Percentiles rank a stretch among this genome's conserved stretches.
These are phyloP conservation scores for Aspergillus sp. DNA, from an alignment of 2,329 filamentous ascomycete species.

Conservation along the genomic window DNA sequence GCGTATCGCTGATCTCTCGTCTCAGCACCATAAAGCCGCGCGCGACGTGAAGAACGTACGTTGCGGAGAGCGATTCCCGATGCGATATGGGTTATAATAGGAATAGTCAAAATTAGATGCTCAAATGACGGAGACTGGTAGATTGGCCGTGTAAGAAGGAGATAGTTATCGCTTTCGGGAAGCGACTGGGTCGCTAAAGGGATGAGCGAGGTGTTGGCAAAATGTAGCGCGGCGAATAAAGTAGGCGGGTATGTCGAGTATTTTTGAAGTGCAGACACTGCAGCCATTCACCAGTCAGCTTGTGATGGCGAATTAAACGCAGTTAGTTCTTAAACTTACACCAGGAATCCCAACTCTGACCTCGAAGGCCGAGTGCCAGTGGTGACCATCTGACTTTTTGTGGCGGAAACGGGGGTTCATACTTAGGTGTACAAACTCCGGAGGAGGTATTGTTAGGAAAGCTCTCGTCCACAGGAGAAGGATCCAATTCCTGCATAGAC, in stretches of 20 bases:
- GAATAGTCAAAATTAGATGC: slow-evolving; percentile 73
- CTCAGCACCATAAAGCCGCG: slow-evolving; percentile 72
- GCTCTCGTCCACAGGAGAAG: slow-evolving; percentile 70
- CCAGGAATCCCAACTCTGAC: slow-evolving; percentile 74
- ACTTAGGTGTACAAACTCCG: slow-evolving; percentile 40
- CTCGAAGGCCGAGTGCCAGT: slow-evolving; percentile 59
- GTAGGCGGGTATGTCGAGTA: slow-evolving; percentile 87
- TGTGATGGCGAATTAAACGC: not conserved
- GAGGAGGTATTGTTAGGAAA: slow-evolving; percentile 46
- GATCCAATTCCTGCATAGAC: slow-evolving; percentile 76
- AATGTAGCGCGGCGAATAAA: slow-evolving; percentile 73
- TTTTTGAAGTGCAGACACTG: slow-evolving; percentile 75
- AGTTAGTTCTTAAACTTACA: slow-evolving; percentile 49
- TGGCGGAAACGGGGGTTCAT: slow-evolving; percentile 12
- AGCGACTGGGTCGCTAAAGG: slow-evolving; percentile 73
- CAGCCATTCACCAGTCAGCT: not conserved
- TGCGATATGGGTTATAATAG: slow-evolving; percentile 71
- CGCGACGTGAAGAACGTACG: slow-evolving; percentile 69
- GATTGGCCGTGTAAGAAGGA: slow-evolving; percentile 86
- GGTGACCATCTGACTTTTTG: slow-evolving; percentile 20
- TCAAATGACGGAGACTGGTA: slow-evolving; percentile 84
- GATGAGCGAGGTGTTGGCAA: slow-evolving; percentile 78
- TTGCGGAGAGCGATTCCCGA: slow-evolving; percentile 77
- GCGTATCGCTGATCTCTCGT: slow-evolving; percentile 51
- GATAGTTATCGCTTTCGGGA: slow-evolving; percentile 74